These are phyloP conservation scores for Salix suchowensis DNA, from an alignment of 345 rosid genomes.

Conservation along the genomic window DNA sequence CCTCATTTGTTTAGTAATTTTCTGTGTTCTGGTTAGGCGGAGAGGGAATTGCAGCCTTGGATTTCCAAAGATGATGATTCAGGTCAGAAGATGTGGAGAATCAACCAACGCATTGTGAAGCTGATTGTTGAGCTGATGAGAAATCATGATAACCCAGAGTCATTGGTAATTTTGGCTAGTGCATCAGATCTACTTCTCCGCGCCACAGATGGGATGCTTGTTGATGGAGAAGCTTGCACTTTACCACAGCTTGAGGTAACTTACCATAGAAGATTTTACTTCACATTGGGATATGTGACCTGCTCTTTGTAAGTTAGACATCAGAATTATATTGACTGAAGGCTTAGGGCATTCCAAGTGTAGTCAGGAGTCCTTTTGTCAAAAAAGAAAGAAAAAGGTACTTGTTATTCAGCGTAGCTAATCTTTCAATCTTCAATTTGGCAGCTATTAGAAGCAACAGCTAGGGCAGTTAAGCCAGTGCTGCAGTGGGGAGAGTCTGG, in stretches of 20 bases:
- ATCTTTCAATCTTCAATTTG: conserved; percentile 9
- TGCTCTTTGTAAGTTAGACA: background rate
- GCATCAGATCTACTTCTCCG: conserved; percentile 94
- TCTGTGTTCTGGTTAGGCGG: conserved; percentile 62
- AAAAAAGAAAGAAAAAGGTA: background rate
- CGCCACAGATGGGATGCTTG: conserved; percentile 96
- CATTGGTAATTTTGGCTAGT: conserved; percentile 78
- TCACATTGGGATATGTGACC: background rate
- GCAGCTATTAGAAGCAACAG: conserved; percentile 94
- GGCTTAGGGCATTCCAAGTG: background rate
- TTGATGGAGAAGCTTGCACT: conserved; percentile 97
- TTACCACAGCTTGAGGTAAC: conserved; percentile 90
- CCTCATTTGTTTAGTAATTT: conserved; percentile 28
- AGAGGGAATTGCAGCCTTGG: conserved; percentile 96
- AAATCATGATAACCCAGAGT: conserved; percentile 78
- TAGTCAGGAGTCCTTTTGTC: background rate
- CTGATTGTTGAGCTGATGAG: conserved; percentile 90
- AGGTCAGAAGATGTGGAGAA: conserved; percentile 93
- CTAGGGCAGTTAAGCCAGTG: conserved; percentile 81
- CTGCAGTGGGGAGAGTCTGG: conserved; percentile 89
- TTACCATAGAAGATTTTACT: background rate
- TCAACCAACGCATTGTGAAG: conserved; percentile 88
- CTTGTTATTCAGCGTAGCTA: background rate
- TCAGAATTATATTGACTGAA: background rate
- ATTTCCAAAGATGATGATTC: conserved; percentile 90